Evolutionary conservation across 768 basidiomycete genomes (phyloP).

Genomic region (Goffeauzyma gilvescens): DNA sequence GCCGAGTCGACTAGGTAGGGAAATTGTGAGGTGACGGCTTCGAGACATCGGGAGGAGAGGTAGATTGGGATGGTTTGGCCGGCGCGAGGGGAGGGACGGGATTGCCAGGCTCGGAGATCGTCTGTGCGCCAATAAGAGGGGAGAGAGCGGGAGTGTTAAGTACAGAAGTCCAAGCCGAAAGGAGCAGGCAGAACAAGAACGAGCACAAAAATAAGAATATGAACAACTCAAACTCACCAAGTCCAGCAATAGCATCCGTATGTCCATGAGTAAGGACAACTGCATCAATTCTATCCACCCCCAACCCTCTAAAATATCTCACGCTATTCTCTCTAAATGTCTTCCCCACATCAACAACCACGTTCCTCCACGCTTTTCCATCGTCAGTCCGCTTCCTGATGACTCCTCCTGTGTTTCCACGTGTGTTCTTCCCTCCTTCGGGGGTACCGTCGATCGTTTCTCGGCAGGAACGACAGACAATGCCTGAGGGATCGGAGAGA

Average conservation of each 20-base stretch:
- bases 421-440: conserved; percentile 60
- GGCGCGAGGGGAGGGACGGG: conserved; percentile 4
- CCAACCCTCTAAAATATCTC: neutral
- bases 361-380: conserved; percentile 45
- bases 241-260: conserved; percentile 44
- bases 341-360: conserved; percentile 71
- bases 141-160: too few species aligned
- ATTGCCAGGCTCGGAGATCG: conserved; percentile 9
- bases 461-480: conserved; percentile 37
- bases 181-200: neutral
- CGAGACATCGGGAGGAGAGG: conserved; percentile 45
- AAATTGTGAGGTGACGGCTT: conserved; percentile 50
- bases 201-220: neutral
- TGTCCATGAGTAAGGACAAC: conserved; percentile 75
- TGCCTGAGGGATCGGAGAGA: conserved; percentile 20
- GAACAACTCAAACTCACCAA: conserved; percentile 1
- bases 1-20: conserved; percentile 46
- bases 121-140: conserved; percentile 12
- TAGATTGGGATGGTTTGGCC: conserved; percentile 50
- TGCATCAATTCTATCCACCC: conserved; percentile 50
- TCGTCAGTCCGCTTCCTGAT: conserved; percentile 37
- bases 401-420: conserved; percentile 64
- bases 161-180: neutral
- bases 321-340: conserved; percentile 43
- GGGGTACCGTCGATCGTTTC: conserved; percentile 32